phyloP scores from a whole-genome alignment of 352 stramenopile species.

The Lagenidium giganteum region DNA sequence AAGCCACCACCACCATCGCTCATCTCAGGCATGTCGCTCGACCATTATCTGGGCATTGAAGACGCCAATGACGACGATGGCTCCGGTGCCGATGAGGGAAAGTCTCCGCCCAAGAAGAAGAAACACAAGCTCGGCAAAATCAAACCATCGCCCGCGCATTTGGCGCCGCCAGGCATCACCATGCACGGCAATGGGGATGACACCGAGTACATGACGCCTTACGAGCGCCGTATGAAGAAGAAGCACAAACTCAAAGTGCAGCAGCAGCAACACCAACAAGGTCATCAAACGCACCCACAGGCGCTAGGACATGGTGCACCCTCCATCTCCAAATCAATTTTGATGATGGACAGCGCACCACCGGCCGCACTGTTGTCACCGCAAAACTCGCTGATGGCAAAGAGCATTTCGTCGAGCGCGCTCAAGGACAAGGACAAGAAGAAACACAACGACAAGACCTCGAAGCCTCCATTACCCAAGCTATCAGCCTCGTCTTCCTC shows the following conservation, averaged over 20 bases:
- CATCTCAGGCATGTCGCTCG: slow-evolving; percentile 56
- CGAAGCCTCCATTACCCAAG: slow-evolving; percentile 41
- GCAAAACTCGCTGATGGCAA: slow-evolving; percentile 7
- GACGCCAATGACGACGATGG: slow-evolving; percentile 6
- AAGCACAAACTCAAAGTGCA: slow-evolving; percentile 39
- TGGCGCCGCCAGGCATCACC: slow-evolving; percentile 1
- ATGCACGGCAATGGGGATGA: slow-evolving; percentile 11
- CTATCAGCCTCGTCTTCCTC: slow-evolving; percentile 28
- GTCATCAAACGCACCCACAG: no score
- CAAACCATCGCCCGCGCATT: slow-evolving; percentile 5
- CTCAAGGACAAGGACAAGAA: slow-evolving; percentile 31
- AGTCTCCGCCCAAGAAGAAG: slow-evolving; percentile 33
- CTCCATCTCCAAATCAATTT: slow-evolving; percentile 42
- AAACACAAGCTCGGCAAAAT: slow-evolving; percentile 23
- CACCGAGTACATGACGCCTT: slow-evolving; percentile 29
- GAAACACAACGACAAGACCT: slow-evolving; percentile 22
- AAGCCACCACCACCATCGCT: slow-evolving; percentile 19
- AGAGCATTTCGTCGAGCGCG: slow-evolving; percentile 4
- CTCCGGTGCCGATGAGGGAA: slow-evolving; percentile 14
- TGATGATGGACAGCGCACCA: slow-evolving; percentile 31
- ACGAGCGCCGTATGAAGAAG: slow-evolving; percentile 39
- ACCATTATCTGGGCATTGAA: slow-evolving; percentile 40
- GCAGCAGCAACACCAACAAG: slow-evolving; percentile 23
- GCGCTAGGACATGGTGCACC: no score
- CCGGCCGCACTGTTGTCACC: slow-evolving; percentile 7